Evolutionary conservation across 441 rosid genomes (phyloP), one percentile per base, ranked within the genome.

Genomic region (Mallotus japonicus): DNA sequence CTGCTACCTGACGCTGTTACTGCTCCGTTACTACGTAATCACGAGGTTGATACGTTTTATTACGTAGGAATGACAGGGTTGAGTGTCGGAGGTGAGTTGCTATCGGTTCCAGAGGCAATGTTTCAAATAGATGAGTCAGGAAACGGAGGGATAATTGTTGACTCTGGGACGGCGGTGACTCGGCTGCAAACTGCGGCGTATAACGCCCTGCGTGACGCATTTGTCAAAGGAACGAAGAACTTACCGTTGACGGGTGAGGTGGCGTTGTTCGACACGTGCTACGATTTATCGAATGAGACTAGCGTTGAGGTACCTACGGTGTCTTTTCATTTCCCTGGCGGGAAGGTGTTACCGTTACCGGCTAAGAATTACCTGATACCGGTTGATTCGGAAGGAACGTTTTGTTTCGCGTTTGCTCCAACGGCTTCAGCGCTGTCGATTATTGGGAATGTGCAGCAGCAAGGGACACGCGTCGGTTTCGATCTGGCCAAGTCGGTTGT

Each of bases 81-180:
- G 34, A 87, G 97, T 70, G 94, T 93, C 20, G 97, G 95, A 0
- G 95, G 98, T 1, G 62, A 87, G 17, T 85, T 82, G 62, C 85
- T 93, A 59, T 77, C 90, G 55, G 83, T 91, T 69, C 81, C 84
- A 8, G 81, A 88, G 73, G 83, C 95, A 3, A 76, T 85, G 8
- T 91, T 93, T 77, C 84, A 85, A 76, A 85, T 91, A 40, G 91
- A 84, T 71, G 81, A 67, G 16, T 74, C 86, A 14, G 97, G 98
- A 0, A 81, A 85, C 74, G 95, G 98, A 8, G 98, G 98, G 7
- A 88, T 93, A 6, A 93, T 91, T 2, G 77, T 93, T 2, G 98
- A 93, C 76, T 93, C 97, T 28, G 98, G 98, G 17, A 91, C 97
- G 7, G 92, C 98, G 8, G 92, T 91, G 55, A 89, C 97, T 60